A percentile compares a stretch with the other conserved stretches of the same genome.
These are phyloP conservation scores for Trametes gibbosa DNA, from an alignment of 768 basidiomycete species.

Conservation along the genomic window DNA sequence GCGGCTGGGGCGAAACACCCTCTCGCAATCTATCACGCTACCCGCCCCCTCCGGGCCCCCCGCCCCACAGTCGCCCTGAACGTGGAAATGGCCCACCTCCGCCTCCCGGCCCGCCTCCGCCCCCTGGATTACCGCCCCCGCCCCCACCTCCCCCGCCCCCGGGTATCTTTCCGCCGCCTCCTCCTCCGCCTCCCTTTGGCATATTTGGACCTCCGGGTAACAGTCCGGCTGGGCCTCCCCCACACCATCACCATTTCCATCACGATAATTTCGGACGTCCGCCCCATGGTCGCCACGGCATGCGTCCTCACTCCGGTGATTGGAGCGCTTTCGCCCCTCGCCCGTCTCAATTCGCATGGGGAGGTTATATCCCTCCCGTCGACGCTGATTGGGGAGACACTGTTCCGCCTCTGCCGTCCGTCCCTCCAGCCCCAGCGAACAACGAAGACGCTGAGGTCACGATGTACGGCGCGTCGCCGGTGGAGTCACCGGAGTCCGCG, in stretches of 20 bases:
- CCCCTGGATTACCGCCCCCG: constrained; percentile 9
- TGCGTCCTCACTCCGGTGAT: neutral
- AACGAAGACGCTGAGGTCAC: constrained; percentile 17
- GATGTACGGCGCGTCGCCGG: constrained; percentile 17
- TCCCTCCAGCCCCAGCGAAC: neutral
- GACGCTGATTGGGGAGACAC: constrained; percentile 9
- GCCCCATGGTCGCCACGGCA: constrained; percentile 2
- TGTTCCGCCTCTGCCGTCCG: constrained; percentile 12
- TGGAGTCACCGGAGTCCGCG: constrained; percentile 18
- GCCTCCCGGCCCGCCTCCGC: constrained; percentile 19
- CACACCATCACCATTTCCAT: neutral
- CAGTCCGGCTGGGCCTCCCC: constrained; percentile 1
- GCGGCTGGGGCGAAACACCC: neutral
- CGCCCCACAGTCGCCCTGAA: neutral
- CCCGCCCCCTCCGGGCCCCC: constrained; percentile 14
- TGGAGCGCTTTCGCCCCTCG: neutral
- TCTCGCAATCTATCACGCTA: constrained; percentile 4
- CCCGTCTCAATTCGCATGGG: neutral
- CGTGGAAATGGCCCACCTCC: constrained; percentile 18
- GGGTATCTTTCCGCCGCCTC: constrained; percentile 12
- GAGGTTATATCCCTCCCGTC: constrained; percentile 1
- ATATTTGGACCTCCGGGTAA: neutral
- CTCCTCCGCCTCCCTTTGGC: constrained; percentile 10
- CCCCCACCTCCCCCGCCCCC: constrained; percentile 11
- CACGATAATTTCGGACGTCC: neutral